Evolutionary conservation across 2,329 filamentous ascomycete genomes (phyloP).

Genomic region (Colletotrichum plurivorum): DNA sequence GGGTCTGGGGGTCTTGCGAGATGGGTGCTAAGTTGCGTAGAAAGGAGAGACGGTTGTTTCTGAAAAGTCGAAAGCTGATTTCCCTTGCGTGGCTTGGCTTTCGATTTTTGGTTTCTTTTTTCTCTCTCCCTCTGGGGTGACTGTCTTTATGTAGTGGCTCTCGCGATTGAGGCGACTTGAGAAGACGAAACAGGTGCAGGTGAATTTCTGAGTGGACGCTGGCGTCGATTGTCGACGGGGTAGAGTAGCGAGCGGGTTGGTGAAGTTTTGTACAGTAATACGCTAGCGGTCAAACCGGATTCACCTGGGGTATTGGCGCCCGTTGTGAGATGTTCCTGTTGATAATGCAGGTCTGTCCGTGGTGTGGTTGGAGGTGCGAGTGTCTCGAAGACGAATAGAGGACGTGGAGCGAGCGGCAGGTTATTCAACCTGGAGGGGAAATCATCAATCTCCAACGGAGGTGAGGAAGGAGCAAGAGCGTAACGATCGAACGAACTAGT

Average conservation of each 20-base stretch:
- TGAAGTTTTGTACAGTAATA: too few relatives aligned
- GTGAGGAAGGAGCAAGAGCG: slow-evolving; percentile 14
- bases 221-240: too few relatives aligned
- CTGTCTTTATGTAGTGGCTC: slow-evolving; percentile 9
- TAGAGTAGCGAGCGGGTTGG: too few relatives aligned
- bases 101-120: slow-evolving; percentile 27
- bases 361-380: slow-evolving; percentile 1
- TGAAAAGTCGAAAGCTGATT: slow-evolving; percentile 36
- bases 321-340: not conserved
- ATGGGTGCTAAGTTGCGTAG: too few relatives aligned
- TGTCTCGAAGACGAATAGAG: not conserved
- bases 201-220: too few relatives aligned
- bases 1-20: not conserved
- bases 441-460: slow-evolving; percentile 35
- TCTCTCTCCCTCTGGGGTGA: not conserved
- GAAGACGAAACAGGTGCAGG: too few relatives aligned
- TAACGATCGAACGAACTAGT: not conserved
- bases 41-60: slow-evolving; percentile 7
- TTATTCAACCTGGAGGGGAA: slow-evolving; percentile 18
- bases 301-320: too few relatives aligned
- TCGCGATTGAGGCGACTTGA: not conserved
- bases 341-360: not conserved
- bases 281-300: too few relatives aligned
- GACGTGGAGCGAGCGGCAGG: slow-evolving; percentile 31
- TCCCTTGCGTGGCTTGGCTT: slow-evolving; percentile 39